These are phyloP conservation scores for Glycine latifolia DNA, from an alignment of 306 rosid species.

Conservation along the genomic window DNA sequence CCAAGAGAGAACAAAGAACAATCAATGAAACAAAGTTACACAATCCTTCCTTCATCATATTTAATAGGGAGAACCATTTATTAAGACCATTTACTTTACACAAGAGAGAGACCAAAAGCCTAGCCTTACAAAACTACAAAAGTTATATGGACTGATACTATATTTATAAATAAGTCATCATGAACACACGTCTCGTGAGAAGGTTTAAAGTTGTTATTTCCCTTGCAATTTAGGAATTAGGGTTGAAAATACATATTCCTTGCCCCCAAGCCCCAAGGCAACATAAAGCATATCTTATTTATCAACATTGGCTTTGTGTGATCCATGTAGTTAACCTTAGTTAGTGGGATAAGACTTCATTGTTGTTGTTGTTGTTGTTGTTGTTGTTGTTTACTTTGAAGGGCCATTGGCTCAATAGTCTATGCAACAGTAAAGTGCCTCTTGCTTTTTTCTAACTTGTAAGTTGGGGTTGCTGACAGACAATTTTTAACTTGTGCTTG, in stretches of 20 bases:
- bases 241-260: background rate
- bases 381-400: background rate
- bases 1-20: background rate
- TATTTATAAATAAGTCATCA: slow-evolving; percentile 2
- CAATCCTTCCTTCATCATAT: slow-evolving; percentile 13
- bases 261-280: background rate
- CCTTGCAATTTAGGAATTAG: slow-evolving; percentile 3
- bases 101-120: background rate
- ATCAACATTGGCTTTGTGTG: background rate
- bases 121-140: background rate
- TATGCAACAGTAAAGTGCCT: background rate
- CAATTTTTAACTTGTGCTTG: background rate
- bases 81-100: background rate
- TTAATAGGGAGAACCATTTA: slow-evolving; percentile 6
- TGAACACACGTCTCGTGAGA: slow-evolving; percentile 18
- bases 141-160: slow-evolving; percentile 31
- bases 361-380: background rate
- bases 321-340: too few species aligned
- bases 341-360: too few species aligned
- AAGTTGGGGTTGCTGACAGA: slow-evolving; percentile 15
- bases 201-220: slow-evolving; percentile 22
- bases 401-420: slow-evolving; percentile 5
- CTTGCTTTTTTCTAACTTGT: background rate
- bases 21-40: background rate
- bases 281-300: slow-evolving; percentile 2